These are phyloP conservation scores for Candida neerlandica DNA, from an alignment of 1,139 yeast genomes.

Conservation along the genomic window DNA sequence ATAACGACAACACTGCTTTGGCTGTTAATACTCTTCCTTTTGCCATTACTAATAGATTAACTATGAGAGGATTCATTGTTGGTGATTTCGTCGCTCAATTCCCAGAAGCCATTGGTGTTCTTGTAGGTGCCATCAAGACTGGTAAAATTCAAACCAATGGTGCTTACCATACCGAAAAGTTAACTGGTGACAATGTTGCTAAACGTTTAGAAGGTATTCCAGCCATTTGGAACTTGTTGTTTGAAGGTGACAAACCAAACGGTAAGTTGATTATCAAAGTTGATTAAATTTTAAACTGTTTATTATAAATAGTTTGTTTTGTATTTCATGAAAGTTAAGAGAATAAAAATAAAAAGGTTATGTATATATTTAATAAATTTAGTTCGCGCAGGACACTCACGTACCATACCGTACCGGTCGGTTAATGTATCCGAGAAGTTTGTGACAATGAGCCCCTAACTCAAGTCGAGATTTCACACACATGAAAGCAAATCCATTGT, in stretches of 20 bases:
- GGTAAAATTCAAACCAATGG: slow-evolving; percentile 44
- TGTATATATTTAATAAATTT: background rate
- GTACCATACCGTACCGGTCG: too few relatives aligned
- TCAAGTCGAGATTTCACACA: too few relatives aligned
- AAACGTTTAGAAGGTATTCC: slow-evolving; percentile 29
- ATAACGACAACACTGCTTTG: slow-evolving; percentile 44
- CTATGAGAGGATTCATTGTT: slow-evolving; percentile 52
- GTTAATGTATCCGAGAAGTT: too few relatives aligned
- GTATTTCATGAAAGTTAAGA: background rate
- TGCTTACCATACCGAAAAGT: slow-evolving; percentile 17
- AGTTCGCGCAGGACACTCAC: too few relatives aligned
- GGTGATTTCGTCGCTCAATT: slow-evolving; percentile 35
- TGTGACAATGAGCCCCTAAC: too few relatives aligned
- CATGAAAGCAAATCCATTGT: too few relatives aligned
- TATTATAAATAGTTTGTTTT: background rate
- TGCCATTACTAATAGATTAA: slow-evolving; percentile 50
- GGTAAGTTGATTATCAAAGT: slow-evolving; percentile 40
- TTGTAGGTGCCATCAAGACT: slow-evolving; percentile 34
- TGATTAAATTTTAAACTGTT: background rate
- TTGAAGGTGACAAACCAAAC: slow-evolving; percentile 29
- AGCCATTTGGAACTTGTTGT: slow-evolving; percentile 28
- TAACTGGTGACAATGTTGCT: slow-evolving; percentile 14
- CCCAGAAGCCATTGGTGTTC: slow-evolving; percentile 36
- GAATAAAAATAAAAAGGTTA: background rate
- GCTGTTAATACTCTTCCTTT: slow-evolving; percentile 41